Conservation (phyloP, 2,329 filamentous ascomycete genomes). For the Curvularia sp. region DNA sequence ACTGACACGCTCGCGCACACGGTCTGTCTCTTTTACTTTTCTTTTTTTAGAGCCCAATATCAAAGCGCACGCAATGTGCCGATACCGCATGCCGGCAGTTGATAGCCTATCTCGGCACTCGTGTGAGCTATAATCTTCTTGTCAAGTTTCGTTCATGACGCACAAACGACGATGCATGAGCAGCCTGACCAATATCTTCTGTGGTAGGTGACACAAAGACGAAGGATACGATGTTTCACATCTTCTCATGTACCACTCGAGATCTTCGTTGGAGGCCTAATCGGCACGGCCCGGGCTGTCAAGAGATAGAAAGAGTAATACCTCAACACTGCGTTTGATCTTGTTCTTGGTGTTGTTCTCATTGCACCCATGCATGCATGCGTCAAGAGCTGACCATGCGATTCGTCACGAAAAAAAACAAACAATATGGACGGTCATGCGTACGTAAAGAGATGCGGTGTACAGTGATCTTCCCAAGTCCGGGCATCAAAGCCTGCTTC, state of each 20-base stretch:
- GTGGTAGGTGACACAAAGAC: slow-evolving; percentile 17
- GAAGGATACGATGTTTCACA: slow-evolving; percentile 17
- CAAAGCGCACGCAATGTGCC: neutral
- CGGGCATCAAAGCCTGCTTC: neutral
- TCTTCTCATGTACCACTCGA: slow-evolving; percentile 9
- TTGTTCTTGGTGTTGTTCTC: neutral
- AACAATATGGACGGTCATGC: neutral
- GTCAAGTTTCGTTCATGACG: neutral
- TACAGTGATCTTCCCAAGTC: neutral
- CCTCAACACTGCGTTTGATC: neutral
- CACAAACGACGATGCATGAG: neutral
- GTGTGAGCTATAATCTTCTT: neutral
- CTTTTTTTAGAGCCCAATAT: neutral
- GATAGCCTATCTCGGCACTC: neutral
- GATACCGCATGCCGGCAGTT: neutral
- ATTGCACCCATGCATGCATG: neutral
- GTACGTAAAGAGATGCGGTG: neutral
- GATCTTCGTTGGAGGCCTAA: slow-evolving; percentile 17
- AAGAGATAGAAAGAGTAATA: slow-evolving; percentile 10
- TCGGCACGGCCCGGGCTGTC: slow-evolving; percentile 40
- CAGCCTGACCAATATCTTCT: neutral
- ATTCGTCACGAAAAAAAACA: neutral
- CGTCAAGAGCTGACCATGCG: neutral
- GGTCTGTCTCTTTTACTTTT: neutral
- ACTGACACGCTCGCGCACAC: too few relatives aligned